phyloP scores from a whole-genome alignment of 2,329 filamentous ascomycete genomes.

The Rutstroemia sp. region DNA sequence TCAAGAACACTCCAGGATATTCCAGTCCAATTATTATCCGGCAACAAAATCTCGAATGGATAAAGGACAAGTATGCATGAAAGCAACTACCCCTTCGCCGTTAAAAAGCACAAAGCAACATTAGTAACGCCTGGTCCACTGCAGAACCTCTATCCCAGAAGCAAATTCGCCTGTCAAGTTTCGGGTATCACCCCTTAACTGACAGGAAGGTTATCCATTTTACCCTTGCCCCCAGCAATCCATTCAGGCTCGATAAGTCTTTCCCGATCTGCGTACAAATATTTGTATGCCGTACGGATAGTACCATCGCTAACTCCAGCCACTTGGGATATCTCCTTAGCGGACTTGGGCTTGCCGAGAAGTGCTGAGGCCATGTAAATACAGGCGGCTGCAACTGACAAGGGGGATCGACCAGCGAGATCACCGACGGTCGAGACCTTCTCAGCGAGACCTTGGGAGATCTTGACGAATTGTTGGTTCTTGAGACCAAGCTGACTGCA shows the following conservation, averaged over 20 bases:
- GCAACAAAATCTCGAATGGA: conserved; percentile 15
- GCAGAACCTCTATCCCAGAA: neutral
- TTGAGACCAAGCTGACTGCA: conserved; percentile 75
- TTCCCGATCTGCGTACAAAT: conserved; percentile 68
- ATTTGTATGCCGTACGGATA: conserved; percentile 91
- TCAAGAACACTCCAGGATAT: neutral
- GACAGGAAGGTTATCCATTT: conserved; percentile 61
- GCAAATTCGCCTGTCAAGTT: neutral
- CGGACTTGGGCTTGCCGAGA: conserved; percentile 68
- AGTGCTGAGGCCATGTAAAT: conserved; percentile 94
- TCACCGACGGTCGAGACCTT: conserved; percentile 71
- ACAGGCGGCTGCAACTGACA: conserved; percentile 89
- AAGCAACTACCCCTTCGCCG: conserved; percentile 11
- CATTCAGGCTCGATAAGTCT: conserved; percentile 69
- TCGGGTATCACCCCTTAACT: conserved; percentile 27
- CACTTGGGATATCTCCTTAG: conserved; percentile 79
- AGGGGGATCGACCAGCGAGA: conserved; percentile 79
- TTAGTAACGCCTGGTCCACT: neutral
- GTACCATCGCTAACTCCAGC: conserved; percentile 94
- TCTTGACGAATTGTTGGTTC: conserved; percentile 66
- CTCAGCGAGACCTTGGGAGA: conserved; percentile 71
- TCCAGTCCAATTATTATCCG: conserved; percentile 12
- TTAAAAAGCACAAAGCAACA: conserved; percentile 12
- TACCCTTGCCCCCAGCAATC: conserved; percentile 63
- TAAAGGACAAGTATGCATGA: conserved; percentile 8